Percentiles rank a stretch among this genome's conserved stretches.
These are phyloP conservation scores for Crinitomyces ghanaensis DNA, from an alignment of 805 yeast species.

Conservation along the genomic window DNA sequence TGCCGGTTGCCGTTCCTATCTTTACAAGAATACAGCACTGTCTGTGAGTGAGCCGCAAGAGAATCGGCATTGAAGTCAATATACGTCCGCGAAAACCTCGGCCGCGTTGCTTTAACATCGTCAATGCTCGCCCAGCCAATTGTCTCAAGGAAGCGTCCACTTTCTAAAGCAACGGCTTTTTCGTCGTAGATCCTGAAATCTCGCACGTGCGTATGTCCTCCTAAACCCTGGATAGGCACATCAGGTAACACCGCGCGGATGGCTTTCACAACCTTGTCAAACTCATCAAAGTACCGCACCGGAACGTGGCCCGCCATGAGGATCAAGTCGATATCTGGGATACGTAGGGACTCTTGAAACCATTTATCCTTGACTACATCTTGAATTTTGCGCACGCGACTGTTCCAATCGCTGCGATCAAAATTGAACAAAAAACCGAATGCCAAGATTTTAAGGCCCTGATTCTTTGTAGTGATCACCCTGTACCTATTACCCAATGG, in stretches of 20 bases:
- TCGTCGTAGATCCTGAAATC: constrained; percentile 66
- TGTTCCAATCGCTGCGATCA: constrained; percentile 42
- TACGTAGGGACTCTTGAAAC: constrained; percentile 41
- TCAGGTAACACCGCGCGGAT: constrained; percentile 52
- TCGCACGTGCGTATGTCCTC: constrained; percentile 89
- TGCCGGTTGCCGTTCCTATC: too few relatives aligned
- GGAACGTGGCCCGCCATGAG: constrained; percentile 77
- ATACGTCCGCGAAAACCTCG: constrained; percentile 48
- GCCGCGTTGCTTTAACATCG: constrained; percentile 16
- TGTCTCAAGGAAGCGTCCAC: constrained; percentile 89
- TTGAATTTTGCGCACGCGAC: constrained; percentile 52
- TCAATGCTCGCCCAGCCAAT: constrained; percentile 73
- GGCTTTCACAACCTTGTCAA: constrained; percentile 33
- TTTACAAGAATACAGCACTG: constrained; percentile 9
- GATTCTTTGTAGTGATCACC: constrained; percentile 52
- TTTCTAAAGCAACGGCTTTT: constrained; percentile 67
- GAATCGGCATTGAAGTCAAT: constrained; percentile 73
- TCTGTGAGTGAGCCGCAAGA: constrained; percentile 49
- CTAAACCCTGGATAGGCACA: constrained; percentile 69
- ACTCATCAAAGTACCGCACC: constrained; percentile 46
- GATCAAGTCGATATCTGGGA: constrained; percentile 47
- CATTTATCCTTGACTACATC: constrained; percentile 47
- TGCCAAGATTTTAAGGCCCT: constrained; percentile 43
- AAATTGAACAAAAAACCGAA: constrained; percentile 78
- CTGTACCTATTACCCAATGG: constrained; percentile 60